Conservation (phyloP, 768 basidiomycete species). For the Dictyophora rubrovolvata region DNA sequence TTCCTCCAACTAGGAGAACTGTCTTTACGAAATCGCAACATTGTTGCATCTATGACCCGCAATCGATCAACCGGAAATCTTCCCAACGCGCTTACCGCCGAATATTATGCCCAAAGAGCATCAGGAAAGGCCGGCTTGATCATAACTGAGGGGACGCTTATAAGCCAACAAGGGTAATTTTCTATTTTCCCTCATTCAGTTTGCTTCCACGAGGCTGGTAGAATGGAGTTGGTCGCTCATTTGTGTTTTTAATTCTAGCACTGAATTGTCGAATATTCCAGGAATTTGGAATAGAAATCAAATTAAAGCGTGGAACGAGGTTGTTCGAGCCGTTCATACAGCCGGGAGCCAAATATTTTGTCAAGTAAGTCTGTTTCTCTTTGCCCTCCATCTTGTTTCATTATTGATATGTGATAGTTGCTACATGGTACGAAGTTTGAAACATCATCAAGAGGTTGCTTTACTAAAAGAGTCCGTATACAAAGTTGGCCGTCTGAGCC, state of each 20-base stretch:
- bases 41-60: slow-evolving; percentile 33
- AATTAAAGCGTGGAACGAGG: slow-evolving; percentile 32
- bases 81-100: slow-evolving; percentile 28
- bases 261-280: slow-evolving; percentile 35
- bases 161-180: slow-evolving; percentile 32
- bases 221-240: background rate
- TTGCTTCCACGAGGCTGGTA: background rate
- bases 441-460: background rate
- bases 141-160: slow-evolving; percentile 30
- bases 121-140: slow-evolving; percentile 31
- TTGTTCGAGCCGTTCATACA: slow-evolving; percentile 37
- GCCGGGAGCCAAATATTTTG: slow-evolving; percentile 34
- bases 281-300: slow-evolving; percentile 40
- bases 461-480: background rate
- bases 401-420: slow-evolving; percentile 14
- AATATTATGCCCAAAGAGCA: slow-evolving; percentile 33
- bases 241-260: slow-evolving; percentile 17
- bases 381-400: background rate
- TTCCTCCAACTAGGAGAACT: slow-evolving; percentile 29
- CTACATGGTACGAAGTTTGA: slow-evolving; percentile 27
- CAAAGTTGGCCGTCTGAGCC: slow-evolving; percentile 26
- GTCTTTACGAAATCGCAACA: slow-evolving; percentile 28
- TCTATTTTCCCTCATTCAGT: background rate
- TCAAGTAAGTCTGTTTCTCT: slow-evolving; percentile 25
- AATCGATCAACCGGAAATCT: slow-evolving; percentile 27